phyloP scores from a whole-genome alignment of 805 yeast species.

The Candida piceae region DNA sequence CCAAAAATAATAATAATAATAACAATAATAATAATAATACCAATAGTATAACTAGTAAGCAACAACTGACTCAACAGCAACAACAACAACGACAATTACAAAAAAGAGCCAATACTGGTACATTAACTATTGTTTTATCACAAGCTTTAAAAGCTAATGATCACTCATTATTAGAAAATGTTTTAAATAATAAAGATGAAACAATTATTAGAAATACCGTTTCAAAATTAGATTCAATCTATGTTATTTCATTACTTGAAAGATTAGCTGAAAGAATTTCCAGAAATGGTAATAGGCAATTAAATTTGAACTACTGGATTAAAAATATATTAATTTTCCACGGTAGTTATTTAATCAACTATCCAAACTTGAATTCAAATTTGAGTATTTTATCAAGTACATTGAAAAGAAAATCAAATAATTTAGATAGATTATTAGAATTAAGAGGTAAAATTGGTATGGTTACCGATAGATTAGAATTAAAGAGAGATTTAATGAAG shows the following conservation, averaged over 20 bases:
- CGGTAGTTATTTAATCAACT: constrained; percentile 44
- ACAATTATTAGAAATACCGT: constrained; percentile 46
- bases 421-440: constrained; percentile 46
- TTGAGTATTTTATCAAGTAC: constrained; percentile 43
- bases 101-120: constrained; percentile 60
- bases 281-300: constrained; percentile 46
- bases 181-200: constrained; percentile 54
- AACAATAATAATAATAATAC: not conserved
- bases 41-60: not conserved
- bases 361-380: constrained; percentile 39
- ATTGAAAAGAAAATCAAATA: constrained; percentile 42
- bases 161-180: constrained; percentile 78
- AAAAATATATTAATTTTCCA: constrained; percentile 53
- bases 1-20: no score
- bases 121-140: constrained; percentile 75
- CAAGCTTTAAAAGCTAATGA: constrained; percentile 90
- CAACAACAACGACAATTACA: no score
- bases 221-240: constrained; percentile 41
- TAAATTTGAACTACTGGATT: constrained; percentile 48
- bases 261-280: constrained; percentile 48
- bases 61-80: no score
- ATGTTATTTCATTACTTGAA: constrained; percentile 46
- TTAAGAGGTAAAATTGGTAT: constrained; percentile 45
- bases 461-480: constrained; percentile 39
- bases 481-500: constrained; percentile 35